These are phyloP conservation scores for Hypoxylon rickii DNA, from an alignment of 495 filamentous ascomycete species.

Conservation along the genomic window DNA sequence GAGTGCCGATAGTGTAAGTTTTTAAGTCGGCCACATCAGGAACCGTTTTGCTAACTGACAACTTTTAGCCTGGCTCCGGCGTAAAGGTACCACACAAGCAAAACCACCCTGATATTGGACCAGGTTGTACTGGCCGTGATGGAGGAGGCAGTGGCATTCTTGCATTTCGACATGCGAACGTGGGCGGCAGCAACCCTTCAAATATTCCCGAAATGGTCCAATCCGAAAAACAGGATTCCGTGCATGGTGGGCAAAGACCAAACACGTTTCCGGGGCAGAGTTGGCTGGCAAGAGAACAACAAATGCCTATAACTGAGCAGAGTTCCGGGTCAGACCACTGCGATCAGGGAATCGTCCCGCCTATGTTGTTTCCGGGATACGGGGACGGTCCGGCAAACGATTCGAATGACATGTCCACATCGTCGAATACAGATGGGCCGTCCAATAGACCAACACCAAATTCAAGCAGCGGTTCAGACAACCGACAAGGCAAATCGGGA, in stretches of 20 bases:
- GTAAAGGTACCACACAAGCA: constrained; percentile 15
- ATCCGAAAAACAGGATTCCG: constrained; percentile 30
- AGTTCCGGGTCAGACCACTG: constrained; percentile 26
- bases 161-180: constrained; percentile 43
- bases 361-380: constrained; percentile 33
- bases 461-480: constrained; percentile 54
- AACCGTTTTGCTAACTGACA: background rate
- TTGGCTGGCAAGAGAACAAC: constrained; percentile 44
- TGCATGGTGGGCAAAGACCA: constrained; percentile 10
- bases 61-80: constrained; percentile 25
- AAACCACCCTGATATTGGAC: background rate
- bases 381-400: constrained; percentile 39
- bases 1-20: constrained; percentile 55
- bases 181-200: constrained; percentile 35
- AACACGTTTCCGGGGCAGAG: constrained; percentile 32
- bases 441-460: constrained; percentile 58
- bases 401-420: constrained; percentile 46
- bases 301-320: constrained; percentile 41
- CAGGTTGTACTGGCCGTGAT: constrained; percentile 5
- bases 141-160: constrained; percentile 28
- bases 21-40: background rate
- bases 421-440: constrained; percentile 43
- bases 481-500: constrained; percentile 35
- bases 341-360: constrained; percentile 40
- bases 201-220: constrained; percentile 37